Evolutionary conservation across 148 eudicot species (phyloP), one percentile per base, ranked within the genome.

Genomic region (Rhododendron mucronatum): DNA sequence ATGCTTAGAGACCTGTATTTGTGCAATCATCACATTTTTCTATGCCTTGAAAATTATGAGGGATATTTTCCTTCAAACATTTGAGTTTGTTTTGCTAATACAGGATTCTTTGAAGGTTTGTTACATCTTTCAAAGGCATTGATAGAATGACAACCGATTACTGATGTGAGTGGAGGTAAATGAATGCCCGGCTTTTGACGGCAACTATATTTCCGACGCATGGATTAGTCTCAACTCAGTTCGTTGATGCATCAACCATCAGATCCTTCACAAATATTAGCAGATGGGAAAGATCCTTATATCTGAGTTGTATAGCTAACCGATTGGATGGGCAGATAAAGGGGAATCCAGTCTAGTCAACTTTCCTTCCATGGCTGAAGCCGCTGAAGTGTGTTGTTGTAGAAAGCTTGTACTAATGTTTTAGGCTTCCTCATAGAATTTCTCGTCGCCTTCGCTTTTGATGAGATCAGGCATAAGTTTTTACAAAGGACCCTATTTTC

Each of bases 201-300:
- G 67, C 63, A 83, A n/a, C 30, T 33, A 13, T 30, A 7, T 23
- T 82, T 87, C 71, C 28, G 51, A 84, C 1, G 37, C 53, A 44
- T 47, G 47, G 77, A 82, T 83, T 3, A 79, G 78, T 61, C 21
- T 86, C 81, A 76, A 53, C 59, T 50, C 77, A 45, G 37, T 76
- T 50, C 78, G 33, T 77, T 39, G 51, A 81, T 12, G 28, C 88
- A 75, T 74, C 28, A 44, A 82, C 35, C 80, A 37, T 69, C 67
- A 3, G 41, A 12, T 16, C 35, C 14, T n/a, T n/a, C 47, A 30
- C 81, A 82, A 35, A 39, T 14, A 37, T 77, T 50, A 44, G 83
- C 79, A 79, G 47, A 67, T 20, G 18, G 39, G 65, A 20, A 78
- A 51, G 33, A n/a, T 87, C 65, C 48, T 75, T 35, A 39, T 75